Evolutionary conservation across 2,329 filamentous ascomycete species (phyloP), one percentile per base, ranked within the genome.

Genomic region (Paraphaeosphaeria minitans): DNA sequence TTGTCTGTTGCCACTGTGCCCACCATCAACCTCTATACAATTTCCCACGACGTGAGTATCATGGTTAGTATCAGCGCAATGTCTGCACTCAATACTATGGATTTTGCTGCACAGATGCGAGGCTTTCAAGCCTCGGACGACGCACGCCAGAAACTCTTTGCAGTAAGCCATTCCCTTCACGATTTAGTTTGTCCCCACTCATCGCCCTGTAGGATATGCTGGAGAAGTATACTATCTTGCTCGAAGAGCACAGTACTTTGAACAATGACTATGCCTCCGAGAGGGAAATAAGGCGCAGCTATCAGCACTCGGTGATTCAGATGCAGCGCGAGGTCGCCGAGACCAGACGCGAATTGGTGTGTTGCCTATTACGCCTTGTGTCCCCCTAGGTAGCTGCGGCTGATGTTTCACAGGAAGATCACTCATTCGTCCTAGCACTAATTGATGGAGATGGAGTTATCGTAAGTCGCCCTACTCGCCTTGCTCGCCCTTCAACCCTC

Each of bases 391-490:
- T n/a, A 39, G 12, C 4, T 3, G 7, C 50, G 51, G 14, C 51
- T 62, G 51, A 62, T 27, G 14, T 16, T 33, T 33, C 24, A 37
- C 52, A 75, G 72, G 71, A 77, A 41, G 59, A 64, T 9, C 79
- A 73, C 60, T 76, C 79, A 19, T 82, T 82, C 58, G 78, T 79
- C 13, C 66, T 82, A 66, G 79, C 75, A 41, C 66, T 82, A 48
- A 79, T 83, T 48, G 81, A 83, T 68, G 81, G 81, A n/a, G 81
- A 83, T 69, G 80, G 80, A 24, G 79, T 79, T 62, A 73, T 80
- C 53, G 78, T 80, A 67, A 69, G 76, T 72, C 13, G 14, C 33
- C 14, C 13, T n/a, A 19, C 31, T 27, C 43, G 47, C 21, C 12
- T 13, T 41, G 33, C 35, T 13, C 27, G 16, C 27, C 27, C 27